phyloP scores from a whole-genome alignment of 1,284 basidiomycete genomes.

The Peniophora sp. region DNA sequence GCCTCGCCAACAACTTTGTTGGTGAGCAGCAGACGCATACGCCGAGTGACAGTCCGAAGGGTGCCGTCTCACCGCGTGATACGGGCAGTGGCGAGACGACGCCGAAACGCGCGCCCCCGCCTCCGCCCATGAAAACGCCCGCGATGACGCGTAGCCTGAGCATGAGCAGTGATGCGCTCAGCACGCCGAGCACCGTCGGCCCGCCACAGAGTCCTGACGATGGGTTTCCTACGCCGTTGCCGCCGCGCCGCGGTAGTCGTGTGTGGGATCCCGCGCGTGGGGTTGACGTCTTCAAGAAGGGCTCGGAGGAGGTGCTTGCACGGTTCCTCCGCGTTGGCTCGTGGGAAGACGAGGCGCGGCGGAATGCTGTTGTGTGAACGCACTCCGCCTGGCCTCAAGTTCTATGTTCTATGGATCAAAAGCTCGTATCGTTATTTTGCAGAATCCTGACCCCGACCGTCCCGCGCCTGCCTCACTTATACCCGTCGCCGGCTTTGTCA shows the following conservation, averaged over 20 bases:
- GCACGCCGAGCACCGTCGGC: slow-evolving; percentile 42
- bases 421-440: too few relatives aligned
- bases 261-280: slow-evolving; percentile 76
- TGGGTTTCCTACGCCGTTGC: slow-evolving; percentile 14
- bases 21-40: background rate
- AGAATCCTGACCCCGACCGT: too few relatives aligned
- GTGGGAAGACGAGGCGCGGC: slow-evolving; percentile 46
- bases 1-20: background rate
- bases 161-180: slow-evolving; percentile 24
- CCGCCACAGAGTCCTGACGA: slow-evolving; percentile 31
- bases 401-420: too few relatives aligned
- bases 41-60: background rate
- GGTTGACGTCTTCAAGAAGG: slow-evolving; percentile 73
- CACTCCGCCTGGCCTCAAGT: too few relatives aligned
- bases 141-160: background rate
- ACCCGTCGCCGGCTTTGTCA: too few relatives aligned
- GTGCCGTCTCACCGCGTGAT: slow-evolving; percentile 22
- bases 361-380: too few relatives aligned
- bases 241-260: slow-evolving; percentile 30
- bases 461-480: too few relatives aligned
- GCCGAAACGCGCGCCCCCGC: background rate
- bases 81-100: slow-evolving; percentile 22
- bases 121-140: background rate
- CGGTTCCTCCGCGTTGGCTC: slow-evolving; percentile 72
- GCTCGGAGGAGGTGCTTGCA: slow-evolving; percentile 75